phyloP scores from a whole-genome alignment of 768 basidiomycete genomes.

The Hydnomerulius pinastri region DNA sequence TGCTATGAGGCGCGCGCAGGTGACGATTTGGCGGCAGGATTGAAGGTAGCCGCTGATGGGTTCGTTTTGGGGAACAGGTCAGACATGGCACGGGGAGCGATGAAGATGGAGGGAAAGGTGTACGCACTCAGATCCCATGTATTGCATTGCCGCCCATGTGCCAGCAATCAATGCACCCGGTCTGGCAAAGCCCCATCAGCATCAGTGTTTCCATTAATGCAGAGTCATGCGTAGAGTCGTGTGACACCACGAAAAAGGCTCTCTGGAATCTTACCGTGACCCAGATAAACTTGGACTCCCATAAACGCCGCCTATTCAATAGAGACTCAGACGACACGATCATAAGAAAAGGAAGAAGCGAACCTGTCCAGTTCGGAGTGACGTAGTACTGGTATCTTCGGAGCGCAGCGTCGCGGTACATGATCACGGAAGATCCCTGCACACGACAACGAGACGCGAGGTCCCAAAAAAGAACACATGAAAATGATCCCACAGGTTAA shows the following conservation, averaged over 20 bases:
- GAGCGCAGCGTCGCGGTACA: constrained; percentile 83
- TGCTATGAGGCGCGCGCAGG: constrained; percentile 69
- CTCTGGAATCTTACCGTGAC: constrained; percentile 77
- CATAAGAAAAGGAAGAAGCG: constrained; percentile 13
- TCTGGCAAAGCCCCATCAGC: constrained; percentile 38
- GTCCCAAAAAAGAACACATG: neutral
- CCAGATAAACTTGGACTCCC: constrained; percentile 89
- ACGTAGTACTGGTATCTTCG: constrained; percentile 87
- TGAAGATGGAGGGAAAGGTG: neutral
- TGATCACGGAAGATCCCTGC: constrained; percentile 90
- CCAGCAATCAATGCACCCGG: constrained; percentile 93
- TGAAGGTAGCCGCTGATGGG: constrained; percentile 75
- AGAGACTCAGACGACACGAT: neutral
- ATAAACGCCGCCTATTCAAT: constrained; percentile 74
- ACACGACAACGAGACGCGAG: neutral
- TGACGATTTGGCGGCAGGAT: constrained; percentile 84
- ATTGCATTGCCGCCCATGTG: constrained; percentile 95
- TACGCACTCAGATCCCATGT: constrained; percentile 82
- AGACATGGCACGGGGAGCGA: neutral
- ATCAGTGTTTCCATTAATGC: too few species aligned
- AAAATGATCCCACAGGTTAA: neutral
- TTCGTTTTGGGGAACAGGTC: neutral
- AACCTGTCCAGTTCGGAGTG: constrained; percentile 76
- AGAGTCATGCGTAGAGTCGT: neutral
- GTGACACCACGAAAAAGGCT: neutral